phyloP scores from a whole-genome alignment of 352 stramenopile genomes.

The Pythium brachiatum region DNA sequence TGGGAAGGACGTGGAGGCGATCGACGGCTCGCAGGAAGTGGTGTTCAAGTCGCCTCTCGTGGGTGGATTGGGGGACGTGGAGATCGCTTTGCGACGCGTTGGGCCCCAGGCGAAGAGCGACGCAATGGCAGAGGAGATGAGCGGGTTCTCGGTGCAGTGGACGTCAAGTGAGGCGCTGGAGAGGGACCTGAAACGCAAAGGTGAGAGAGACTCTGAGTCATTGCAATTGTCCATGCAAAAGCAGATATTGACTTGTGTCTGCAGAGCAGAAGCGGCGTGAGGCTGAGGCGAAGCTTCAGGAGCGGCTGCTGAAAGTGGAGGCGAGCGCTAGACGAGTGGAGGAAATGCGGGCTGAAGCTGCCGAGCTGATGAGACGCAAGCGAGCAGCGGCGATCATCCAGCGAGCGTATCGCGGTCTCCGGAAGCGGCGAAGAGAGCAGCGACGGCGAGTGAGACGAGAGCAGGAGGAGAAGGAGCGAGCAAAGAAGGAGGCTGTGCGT shows the following conservation, averaged over 20 bases:
- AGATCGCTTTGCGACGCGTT: slow-evolving; percentile 35
- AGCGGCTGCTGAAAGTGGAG: slow-evolving; percentile 31
- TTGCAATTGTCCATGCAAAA: too few relatives aligned
- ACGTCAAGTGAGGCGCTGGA: slow-evolving; percentile 51
- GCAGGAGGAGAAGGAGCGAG: slow-evolving; percentile 23
- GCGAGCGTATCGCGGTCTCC: slow-evolving; percentile 25
- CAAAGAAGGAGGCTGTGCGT: slow-evolving; percentile 35
- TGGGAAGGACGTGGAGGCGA: slow-evolving; percentile 36
- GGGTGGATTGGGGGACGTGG: slow-evolving; percentile 29
- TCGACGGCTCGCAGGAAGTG: slow-evolving; percentile 40
- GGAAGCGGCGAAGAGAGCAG: slow-evolving; percentile 15
- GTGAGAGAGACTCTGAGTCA: slow-evolving; percentile 8
- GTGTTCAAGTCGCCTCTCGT: slow-evolving; percentile 43
- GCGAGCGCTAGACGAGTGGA: slow-evolving; percentile 20
- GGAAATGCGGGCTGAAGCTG: slow-evolving; percentile 23
- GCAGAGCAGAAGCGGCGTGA: slow-evolving; percentile 17
- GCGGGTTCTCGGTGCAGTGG: slow-evolving; percentile 51
- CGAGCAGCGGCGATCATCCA: slow-evolving; percentile 39
- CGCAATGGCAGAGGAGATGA: neutral
- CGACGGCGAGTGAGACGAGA: slow-evolving; percentile 21
- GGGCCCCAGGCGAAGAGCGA: neutral
- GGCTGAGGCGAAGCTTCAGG: slow-evolving; percentile 38
- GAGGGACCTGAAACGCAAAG: slow-evolving; percentile 44
- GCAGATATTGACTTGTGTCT: neutral
- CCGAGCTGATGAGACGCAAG: slow-evolving; percentile 26